Evolutionary conservation across 495 filamentous ascomycete genomes (phyloP).

Genomic region (Evernia prunastri): DNA sequence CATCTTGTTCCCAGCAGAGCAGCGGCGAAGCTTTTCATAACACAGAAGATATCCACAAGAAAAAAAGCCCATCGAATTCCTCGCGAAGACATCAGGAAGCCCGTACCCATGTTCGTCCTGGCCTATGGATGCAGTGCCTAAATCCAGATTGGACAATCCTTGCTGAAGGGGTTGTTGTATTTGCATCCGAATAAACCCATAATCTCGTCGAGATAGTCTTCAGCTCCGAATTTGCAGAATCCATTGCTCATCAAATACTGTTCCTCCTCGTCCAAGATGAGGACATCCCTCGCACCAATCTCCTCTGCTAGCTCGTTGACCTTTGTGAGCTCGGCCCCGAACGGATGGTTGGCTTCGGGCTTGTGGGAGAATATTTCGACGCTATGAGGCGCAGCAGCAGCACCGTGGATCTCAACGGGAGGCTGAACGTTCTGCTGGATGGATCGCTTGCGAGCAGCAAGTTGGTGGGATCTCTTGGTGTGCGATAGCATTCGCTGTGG

Average conservation of each 20-base stretch:
- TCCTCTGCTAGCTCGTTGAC: conserved; percentile 74
- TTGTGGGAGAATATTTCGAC: conserved; percentile 41
- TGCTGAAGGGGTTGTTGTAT: conserved; percentile 42
- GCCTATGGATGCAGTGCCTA: conserved; percentile 24
- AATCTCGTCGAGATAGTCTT: conserved; percentile 83
- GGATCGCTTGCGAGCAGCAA: conserved; percentile 57
- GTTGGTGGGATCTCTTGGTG: conserved; percentile 71
- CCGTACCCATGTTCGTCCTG: conserved; percentile 24
- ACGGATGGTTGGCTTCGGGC: conserved; percentile 38
- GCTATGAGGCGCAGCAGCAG: conserved; percentile 34
- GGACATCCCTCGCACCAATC: conserved; percentile 56
- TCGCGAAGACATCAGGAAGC: conserved; percentile 21
- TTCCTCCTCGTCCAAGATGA: conserved; percentile 61
- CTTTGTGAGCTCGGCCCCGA: conserved; percentile 46
- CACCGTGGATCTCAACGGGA: conserved; percentile 31
- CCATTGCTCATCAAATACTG: conserved; percentile 57
- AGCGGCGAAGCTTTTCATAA: conserved; percentile 15
- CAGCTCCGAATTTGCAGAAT: conserved; percentile 65
- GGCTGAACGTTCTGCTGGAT: conserved; percentile 44
- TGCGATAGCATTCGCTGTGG: conserved; percentile 75
- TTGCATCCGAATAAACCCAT: conserved; percentile 55
- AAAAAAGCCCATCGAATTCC: conserved; percentile 1
- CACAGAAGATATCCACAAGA: conserved; percentile 19
- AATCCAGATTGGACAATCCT: conserved; percentile 40
- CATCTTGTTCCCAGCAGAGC: conserved; percentile 11